phyloP scores from a whole-genome alignment of 2,329 filamentous ascomycete genomes.

The Trichoderma sp. region DNA sequence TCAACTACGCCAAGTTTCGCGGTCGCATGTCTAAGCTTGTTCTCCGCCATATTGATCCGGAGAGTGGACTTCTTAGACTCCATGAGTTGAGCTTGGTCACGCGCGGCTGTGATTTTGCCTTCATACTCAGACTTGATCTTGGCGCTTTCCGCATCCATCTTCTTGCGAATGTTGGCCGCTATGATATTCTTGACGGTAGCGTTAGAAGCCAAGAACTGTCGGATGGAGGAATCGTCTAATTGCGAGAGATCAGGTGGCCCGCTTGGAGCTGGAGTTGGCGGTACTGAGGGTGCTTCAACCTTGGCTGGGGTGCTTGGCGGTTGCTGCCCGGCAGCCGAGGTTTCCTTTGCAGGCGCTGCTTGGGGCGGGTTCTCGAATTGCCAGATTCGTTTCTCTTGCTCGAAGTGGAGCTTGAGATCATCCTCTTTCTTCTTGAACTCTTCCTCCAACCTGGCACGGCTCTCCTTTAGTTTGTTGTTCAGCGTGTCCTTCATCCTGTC shows the following conservation, averaged over 20 bases:
- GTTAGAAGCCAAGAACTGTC: constrained; percentile 59
- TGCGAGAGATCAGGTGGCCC: constrained; percentile 47
- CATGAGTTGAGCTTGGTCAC: constrained; percentile 68
- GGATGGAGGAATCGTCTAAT: constrained; percentile 57
- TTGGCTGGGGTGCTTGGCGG: constrained; percentile 24
- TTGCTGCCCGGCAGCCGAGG: background rate
- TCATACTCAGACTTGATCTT: constrained; percentile 60
- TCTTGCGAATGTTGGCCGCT: constrained; percentile 65
- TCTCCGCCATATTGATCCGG: constrained; percentile 78
- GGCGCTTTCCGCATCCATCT: constrained; percentile 65
- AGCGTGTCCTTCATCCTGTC: constrained; percentile 69
- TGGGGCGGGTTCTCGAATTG: background rate
- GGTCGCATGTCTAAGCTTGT: constrained; percentile 61
- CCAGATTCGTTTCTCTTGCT: background rate
- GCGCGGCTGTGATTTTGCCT: constrained; percentile 53
- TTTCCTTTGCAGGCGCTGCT: background rate
- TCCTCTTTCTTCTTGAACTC: constrained; percentile 36
- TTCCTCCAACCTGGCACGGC: constrained; percentile 54
- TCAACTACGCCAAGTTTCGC: constrained; percentile 79
- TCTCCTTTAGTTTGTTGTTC: constrained; percentile 70
- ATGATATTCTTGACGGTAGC: constrained; percentile 60
- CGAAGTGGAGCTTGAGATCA: background rate
- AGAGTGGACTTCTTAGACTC: constrained; percentile 73
- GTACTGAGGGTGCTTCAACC: constrained; percentile 34
- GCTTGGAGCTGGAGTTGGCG: constrained; percentile 40